These are phyloP conservation scores for Corymbia calophylla DNA, from an alignment of 441 rosid species.

Conservation along the genomic window DNA sequence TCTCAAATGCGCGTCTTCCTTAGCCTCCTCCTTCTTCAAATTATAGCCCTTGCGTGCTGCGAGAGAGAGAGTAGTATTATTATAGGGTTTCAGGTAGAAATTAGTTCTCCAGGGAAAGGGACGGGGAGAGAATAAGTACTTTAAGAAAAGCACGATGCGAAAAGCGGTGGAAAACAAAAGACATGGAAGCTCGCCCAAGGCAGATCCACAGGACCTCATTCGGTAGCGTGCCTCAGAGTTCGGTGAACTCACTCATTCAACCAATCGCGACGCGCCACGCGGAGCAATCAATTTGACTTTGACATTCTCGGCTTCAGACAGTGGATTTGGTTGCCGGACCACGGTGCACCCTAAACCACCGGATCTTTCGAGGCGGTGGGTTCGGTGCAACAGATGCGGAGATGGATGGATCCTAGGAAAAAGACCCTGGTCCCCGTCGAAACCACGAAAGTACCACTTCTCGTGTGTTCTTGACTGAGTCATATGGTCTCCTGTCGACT, in stretches of 20 bases:
- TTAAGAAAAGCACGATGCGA: neutral
- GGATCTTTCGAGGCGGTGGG: neutral
- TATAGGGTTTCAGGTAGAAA: neutral
- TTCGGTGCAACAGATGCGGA: neutral
- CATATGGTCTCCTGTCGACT: neutral
- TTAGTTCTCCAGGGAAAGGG: neutral
- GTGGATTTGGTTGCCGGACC: neutral
- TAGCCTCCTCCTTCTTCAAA: neutral
- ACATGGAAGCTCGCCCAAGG: neutral
- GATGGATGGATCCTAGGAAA: neutral
- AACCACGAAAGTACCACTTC: neutral
- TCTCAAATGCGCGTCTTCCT: neutral
- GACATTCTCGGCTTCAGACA: fast-evolving
- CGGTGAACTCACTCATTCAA: neutral
- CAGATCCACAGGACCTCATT: neutral
- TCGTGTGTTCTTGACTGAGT: neutral
- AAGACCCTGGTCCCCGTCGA: neutral
- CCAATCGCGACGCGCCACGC: neutral
- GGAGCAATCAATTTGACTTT: neutral
- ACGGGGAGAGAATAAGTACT: neutral
- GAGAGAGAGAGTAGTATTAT: neutral
- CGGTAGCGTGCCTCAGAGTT: neutral
- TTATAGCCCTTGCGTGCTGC: neutral
- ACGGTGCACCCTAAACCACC: neutral
- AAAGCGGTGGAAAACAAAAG: neutral